Evolutionary conservation across 2,329 filamentous ascomycete species (phyloP).

Genomic region (Apiospora rasikravindrae): DNA sequence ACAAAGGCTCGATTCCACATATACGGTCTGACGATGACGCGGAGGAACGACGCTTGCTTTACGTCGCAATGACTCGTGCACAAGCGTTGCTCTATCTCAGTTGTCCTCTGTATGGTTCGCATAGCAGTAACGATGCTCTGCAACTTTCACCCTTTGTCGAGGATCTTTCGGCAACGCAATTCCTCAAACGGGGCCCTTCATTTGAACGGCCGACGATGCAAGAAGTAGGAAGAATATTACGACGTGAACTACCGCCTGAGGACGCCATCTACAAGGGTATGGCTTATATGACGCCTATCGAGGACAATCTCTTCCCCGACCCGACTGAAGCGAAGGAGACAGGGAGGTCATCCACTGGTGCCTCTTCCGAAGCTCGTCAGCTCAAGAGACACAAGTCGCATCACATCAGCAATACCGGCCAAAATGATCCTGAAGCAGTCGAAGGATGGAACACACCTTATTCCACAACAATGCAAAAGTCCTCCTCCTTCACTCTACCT

Average conservation of each 20-base stretch:
- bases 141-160: conserved; percentile 76
- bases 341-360: conserved; percentile 30
- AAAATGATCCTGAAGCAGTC: conserved; percentile 42
- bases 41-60: conserved; percentile 87
- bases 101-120: conserved; percentile 72
- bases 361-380: conserved; percentile 26
- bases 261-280: conserved; percentile 58
- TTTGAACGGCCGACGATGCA: conserved; percentile 67
- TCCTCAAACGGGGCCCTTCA: conserved; percentile 67
- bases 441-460: conserved; percentile 47
- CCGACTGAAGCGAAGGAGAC: conserved; percentile 53
- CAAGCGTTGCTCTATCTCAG: conserved; percentile 87
- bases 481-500: conserved; percentile 63
- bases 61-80: conserved; percentile 96
- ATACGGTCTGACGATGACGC: conserved; percentile 82
- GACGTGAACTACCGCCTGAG: conserved; percentile 63
- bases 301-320: conserved; percentile 74
- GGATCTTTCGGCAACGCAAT: conserved; percentile 38
- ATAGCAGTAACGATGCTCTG: conserved; percentile 61
- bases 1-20: conserved; percentile 90
- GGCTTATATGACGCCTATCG: conserved; percentile 58
- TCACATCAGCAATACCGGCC: conserved; percentile 42
- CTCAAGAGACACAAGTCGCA: conserved; percentile 36
- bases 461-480: conserved; percentile 66
- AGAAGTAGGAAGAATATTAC: conserved; percentile 74